Base-by-base conservation (phyloP, 257 asterid genomes). In the Solanum boliviense region DNA sequence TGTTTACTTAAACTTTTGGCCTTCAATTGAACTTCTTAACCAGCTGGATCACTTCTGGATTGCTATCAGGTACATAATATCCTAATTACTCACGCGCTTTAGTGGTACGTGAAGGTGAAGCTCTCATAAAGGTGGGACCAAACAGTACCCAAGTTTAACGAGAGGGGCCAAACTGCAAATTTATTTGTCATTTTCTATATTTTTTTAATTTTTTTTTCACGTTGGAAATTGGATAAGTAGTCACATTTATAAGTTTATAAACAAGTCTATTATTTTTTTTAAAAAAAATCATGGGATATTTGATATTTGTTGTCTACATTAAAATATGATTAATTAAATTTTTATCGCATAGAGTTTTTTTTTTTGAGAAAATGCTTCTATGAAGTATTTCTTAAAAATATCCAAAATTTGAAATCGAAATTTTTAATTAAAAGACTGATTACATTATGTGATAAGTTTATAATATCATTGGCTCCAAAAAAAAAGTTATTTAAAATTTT, bases 1-100 rank as follows among this genome's bases (percentile, higher is more conserved):
- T 82, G 13, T 48, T 16, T 48, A 48, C 5, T 48, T 4, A 10
- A 10, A 82, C 29, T 18, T 48, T 82, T 9, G 70, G 21, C 44
- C 44, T 48, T 52, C 7, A 82, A 48, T 4, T 82, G 44, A 31
- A 82, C 86, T 29, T 82, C 29, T 16, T 31, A 48, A 48, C 86
- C 86, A 82, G 70, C 70, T 82, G 44, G 86, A 31, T 16, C 18
- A 48, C 70, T 48, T 9, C 31, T 82, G 86, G 85, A 81, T 29
- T 46, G 25, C 41, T 15, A 15, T 81, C 20, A 81, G 41, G 7
- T 82, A 29, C 36, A 27, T 6, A 3, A 70, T 7, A 31, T 82
- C 56, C 20, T 44, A 18, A 5, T 48, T 18, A 0, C 18, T 48
- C 29, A 82, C 70, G 86, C 70, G 71, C 86, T 48, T 9, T 5